Evolutionary conservation across 2,329 filamentous ascomycete genomes (phyloP).

Genomic region (Pseudogymnoascus verrucosus): DNA sequence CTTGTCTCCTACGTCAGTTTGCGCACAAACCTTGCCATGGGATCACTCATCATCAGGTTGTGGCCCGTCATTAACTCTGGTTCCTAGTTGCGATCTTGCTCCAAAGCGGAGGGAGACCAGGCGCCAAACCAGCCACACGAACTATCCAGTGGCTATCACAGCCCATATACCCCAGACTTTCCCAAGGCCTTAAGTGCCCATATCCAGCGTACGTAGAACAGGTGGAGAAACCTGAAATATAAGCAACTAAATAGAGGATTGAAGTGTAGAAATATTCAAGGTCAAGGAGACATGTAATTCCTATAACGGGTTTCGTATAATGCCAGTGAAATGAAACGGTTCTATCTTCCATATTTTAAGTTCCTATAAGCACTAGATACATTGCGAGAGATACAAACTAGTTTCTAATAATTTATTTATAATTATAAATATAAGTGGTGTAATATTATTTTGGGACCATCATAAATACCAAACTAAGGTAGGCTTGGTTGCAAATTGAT

Average conservation of each 20-base stretch:
- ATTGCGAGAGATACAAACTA: no score
- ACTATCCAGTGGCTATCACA: not conserved
- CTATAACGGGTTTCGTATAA: no score
- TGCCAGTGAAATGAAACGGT: no score
- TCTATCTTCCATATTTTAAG: no score
- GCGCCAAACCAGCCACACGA: not conserved
- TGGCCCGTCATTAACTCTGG: not conserved
- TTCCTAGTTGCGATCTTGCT: not conserved
- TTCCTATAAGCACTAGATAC: no score
- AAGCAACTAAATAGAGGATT: no score
- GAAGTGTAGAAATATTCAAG: no score
- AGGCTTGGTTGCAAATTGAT: no score
- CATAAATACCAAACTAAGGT: not conserved
- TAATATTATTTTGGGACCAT: not conserved
- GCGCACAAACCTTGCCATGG: not conserved
- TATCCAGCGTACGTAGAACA: not conserved
- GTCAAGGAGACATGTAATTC: no score
- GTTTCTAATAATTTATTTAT: no score
- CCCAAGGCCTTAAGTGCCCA: not conserved
- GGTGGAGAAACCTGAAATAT: no score
- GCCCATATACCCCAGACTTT: not conserved
- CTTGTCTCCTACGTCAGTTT: not conserved
- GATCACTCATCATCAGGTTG: not conserved
- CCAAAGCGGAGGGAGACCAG: not conserved
- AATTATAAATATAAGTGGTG: not conserved